These are phyloP conservation scores for Acmispon strigosus DNA, from an alignment of 306 rosid genomes.

Conservation along the genomic window DNA sequence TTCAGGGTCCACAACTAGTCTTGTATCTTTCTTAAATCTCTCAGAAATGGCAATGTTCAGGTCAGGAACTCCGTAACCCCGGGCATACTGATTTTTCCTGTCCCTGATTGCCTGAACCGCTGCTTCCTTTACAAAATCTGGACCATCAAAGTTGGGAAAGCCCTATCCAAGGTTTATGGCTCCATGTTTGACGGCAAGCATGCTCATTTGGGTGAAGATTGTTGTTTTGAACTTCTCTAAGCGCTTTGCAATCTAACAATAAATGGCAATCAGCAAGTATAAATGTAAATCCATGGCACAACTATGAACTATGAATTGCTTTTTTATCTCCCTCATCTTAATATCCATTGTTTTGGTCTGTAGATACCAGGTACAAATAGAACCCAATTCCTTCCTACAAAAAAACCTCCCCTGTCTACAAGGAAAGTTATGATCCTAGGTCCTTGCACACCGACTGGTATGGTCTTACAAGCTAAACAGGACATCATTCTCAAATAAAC, in stretches of 20 bases:
- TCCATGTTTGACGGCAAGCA: conserved; percentile 70
- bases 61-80: conserved; percentile 77
- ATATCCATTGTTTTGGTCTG: not conserved
- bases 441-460: not conserved
- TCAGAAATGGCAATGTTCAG: conserved; percentile 73
- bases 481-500: not conserved
- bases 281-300: not conserved
- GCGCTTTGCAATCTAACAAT: conserved; percentile 74
- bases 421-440: not conserved
- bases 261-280: conserved; percentile 11
- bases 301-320: not conserved
- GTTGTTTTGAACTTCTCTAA: conserved; percentile 87
- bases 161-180: conserved; percentile 96
- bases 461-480: not conserved
- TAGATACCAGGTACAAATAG: not conserved
- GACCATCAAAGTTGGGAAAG: conserved; percentile 94
- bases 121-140: conserved; percentile 91
- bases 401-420: not conserved
- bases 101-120: conserved; percentile 80
- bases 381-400: not conserved
- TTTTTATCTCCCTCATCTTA: not conserved
- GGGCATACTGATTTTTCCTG: conserved; percentile 88
- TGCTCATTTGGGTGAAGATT: conserved; percentile 89
- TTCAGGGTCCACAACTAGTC: conserved; percentile 72
- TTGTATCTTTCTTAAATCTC: conserved; percentile 73